These are phyloP conservation scores for Aspergillus piperis DNA, from an alignment of 2,329 filamentous ascomycete genomes.

Conservation along the genomic window DNA sequence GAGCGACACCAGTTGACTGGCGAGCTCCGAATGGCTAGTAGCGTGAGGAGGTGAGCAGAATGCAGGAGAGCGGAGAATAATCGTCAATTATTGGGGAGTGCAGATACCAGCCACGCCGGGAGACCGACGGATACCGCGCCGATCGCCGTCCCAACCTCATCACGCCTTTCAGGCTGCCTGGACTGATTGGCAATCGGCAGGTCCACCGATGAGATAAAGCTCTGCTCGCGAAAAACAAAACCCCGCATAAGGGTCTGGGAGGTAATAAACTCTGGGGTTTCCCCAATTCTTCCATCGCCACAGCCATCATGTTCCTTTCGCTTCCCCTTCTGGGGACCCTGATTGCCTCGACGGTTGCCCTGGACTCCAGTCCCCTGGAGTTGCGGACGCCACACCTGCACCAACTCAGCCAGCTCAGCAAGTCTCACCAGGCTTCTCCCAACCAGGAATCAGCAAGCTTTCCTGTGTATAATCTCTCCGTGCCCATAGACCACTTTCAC, in stretches of 20 bases:
- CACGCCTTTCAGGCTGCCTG: too few relatives aligned
- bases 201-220: background rate
- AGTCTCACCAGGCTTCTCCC: background rate
- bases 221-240: background rate
- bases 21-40: too few relatives aligned
- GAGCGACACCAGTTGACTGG: too few relatives aligned
- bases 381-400: background rate
- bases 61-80: too few relatives aligned
- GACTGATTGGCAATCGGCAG: background rate
- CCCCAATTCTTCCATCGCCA: background rate
- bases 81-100: too few relatives aligned
- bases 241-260: background rate
- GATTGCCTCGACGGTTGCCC: background rate
- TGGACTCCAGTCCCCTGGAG: background rate
- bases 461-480: conserved; percentile 53
- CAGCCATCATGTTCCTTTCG: background rate
- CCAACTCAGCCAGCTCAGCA: background rate
- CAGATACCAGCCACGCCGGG: too few relatives aligned
- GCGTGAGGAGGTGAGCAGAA: too few relatives aligned
- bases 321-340: background rate
- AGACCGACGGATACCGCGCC: too few relatives aligned
- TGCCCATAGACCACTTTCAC: conserved; percentile 78
- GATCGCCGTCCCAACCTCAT: too few relatives aligned
- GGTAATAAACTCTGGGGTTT: background rate
- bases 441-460: background rate